Conservation (phyloP, 1,284 basidiomycete genomes). For the Ganoderma multipileum region DNA sequence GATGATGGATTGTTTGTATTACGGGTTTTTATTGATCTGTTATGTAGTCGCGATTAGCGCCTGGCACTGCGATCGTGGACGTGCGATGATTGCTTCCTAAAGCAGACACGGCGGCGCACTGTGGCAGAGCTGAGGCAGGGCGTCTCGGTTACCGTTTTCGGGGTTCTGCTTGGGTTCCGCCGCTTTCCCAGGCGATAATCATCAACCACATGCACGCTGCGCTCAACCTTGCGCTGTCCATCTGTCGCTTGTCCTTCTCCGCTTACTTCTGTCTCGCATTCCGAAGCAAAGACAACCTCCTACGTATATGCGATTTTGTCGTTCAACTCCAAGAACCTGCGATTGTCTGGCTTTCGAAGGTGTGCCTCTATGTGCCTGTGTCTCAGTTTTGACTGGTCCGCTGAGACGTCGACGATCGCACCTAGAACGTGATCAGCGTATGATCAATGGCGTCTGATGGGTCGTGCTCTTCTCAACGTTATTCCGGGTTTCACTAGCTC, state of each 20-base stretch:
- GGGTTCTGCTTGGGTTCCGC: not conserved
- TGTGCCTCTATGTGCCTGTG: not conserved
- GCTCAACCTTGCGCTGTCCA: not conserved
- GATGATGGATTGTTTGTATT: not conserved
- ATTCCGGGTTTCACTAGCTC: not conserved
- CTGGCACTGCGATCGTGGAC: not conserved
- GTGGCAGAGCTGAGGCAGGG: too few relatives aligned
- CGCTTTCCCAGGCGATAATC: not conserved
- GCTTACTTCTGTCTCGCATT: not conserved
- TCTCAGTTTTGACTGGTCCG: not conserved
- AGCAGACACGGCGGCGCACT: not conserved
- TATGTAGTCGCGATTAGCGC: not conserved
- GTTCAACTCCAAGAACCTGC: not conserved
- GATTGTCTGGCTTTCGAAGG: not conserved
- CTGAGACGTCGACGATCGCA: not conserved
- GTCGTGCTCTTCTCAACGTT: not conserved
- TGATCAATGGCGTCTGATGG: not conserved
- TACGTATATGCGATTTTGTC: too few relatives aligned
- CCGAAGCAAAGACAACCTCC: not conserved
- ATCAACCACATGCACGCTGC: not conserved
- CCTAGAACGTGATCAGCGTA: not conserved
- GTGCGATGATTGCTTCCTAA: not conserved
- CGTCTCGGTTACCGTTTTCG: not conserved
- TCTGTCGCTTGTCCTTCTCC: not conserved
- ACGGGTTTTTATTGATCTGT: not conserved